These are phyloP conservation scores for Trichophyton benhamiae DNA, from an alignment of 2,329 filamentous ascomycete species.

Conservation along the genomic window DNA sequence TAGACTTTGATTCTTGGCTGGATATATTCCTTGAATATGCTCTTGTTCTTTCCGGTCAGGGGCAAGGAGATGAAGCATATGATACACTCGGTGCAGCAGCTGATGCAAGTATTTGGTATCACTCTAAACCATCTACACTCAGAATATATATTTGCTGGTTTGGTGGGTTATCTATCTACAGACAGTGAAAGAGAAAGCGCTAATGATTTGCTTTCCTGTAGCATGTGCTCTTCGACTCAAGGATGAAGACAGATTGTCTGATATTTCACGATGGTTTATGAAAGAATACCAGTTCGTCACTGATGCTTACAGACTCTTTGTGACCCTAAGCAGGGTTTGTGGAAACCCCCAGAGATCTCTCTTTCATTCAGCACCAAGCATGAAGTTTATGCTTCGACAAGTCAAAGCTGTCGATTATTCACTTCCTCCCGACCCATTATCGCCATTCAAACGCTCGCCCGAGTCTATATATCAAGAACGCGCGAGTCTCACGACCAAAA, in stretches of 20 bases:
- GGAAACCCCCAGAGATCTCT: conserved; percentile 48
- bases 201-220: conserved; percentile 22
- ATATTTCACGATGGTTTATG: conserved; percentile 71
- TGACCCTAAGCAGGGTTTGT: conserved; percentile 62
- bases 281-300: conserved; percentile 66
- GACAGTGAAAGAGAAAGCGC: too few species aligned
- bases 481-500: conserved; percentile 28
- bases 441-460: conserved; percentile 23
- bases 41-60: conserved; percentile 56
- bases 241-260: conserved; percentile 63
- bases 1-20: conserved; percentile 74
- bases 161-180: conserved; percentile 34
- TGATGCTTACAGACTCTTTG: conserved; percentile 73
- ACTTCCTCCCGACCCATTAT: conserved; percentile 39
- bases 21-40: conserved; percentile 84
- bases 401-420: conserved; percentile 79
- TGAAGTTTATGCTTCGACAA: conserved; percentile 84
- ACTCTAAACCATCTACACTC: conserved; percentile 54
- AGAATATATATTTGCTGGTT: conserved; percentile 68
- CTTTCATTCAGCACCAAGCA: conserved; percentile 68
- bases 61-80: conserved; percentile 61
- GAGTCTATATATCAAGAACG: conserved; percentile 33
- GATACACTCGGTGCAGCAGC: conserved; percentile 64
- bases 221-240: conserved; percentile 71
- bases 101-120: conserved; percentile 71